Evolutionary conservation across 768 basidiomycete genomes (phyloP).

Genomic region (Sistotremastrum suecicum): DNA sequence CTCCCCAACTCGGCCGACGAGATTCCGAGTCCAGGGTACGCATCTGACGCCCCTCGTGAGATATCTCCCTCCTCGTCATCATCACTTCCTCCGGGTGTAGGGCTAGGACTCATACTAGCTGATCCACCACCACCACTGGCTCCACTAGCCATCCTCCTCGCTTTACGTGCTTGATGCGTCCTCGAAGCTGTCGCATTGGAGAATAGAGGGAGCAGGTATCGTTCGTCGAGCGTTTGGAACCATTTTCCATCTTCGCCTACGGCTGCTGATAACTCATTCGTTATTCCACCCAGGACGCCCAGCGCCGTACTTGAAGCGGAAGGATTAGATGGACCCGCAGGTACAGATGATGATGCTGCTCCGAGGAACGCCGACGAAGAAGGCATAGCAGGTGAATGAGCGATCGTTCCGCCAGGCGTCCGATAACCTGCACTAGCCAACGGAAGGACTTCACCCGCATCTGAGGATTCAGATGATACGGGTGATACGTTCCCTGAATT

Average conservation of each 20-base stretch:
- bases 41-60: too few species aligned
- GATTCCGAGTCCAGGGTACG: too few species aligned
- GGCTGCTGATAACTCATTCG: constrained; percentile 2
- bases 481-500: constrained; percentile 29
- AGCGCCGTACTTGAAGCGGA: too few species aligned
- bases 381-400: constrained; percentile 8
- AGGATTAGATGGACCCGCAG: too few species aligned
- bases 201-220: constrained; percentile 85
- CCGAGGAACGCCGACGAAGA: constrained; percentile 6
- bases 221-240: constrained; percentile 93
- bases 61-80: too few species aligned
- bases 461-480: constrained; percentile 65
- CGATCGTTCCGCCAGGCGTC: too few species aligned
- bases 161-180: constrained; percentile 69
- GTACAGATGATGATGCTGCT: background rate
- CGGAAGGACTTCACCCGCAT: constrained; percentile 62
- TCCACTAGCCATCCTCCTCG: constrained; percentile 27
- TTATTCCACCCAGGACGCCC: too few species aligned
- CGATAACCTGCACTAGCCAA: constrained; percentile 36
- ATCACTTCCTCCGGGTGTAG: too few species aligned
- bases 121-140: constrained; percentile 16
- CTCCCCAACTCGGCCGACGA: too few species aligned
- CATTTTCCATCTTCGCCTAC: constrained; percentile 71
- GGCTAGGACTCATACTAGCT: constrained; percentile 10
- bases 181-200: constrained; percentile 84